phyloP scores from a whole-genome alignment of 148 eudicot species.

The Linanthus parryae region DNA sequence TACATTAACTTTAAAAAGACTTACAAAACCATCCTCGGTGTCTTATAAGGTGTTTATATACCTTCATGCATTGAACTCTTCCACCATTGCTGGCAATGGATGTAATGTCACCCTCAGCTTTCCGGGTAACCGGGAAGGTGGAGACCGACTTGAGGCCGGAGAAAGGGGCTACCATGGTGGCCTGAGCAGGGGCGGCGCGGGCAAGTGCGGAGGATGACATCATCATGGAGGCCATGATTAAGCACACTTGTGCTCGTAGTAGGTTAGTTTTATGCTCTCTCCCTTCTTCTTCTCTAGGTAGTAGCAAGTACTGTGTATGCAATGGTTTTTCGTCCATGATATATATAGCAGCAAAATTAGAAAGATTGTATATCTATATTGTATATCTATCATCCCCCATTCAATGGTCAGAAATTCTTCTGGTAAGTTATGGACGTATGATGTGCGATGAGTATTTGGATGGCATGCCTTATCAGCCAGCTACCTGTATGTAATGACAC shows the following conservation, averaged over 20 bases:
- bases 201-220: conserved; percentile 21
- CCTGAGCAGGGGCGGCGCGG: conserved; percentile 30
- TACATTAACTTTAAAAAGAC: no score
- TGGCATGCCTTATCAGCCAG: conserved; percentile 12
- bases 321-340: no score
- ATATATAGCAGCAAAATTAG: conserved; percentile 2
- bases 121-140: conserved; percentile 30
- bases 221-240: conserved; percentile 23
- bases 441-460: no score
- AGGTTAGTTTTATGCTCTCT: no score
- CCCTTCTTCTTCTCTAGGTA: neutral
- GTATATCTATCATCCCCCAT: neutral
- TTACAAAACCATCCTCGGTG: no score
- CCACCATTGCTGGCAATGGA: conserved; percentile 39
- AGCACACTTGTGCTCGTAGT: no score
- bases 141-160: conserved; percentile 35
- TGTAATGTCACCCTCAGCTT: conserved; percentile 31
- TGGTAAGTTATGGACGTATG: no score
- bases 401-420: conserved; percentile 18
- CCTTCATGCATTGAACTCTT: conserved; percentile 54
- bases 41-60: no score
- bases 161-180: conserved; percentile 44
- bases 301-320: no score
- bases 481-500: conserved; percentile 13
- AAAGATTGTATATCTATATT: conserved; percentile 3